Evolutionary conservation across 1,284 basidiomycete species (phyloP).

Genomic region (Cryptococcus amylolentus): DNA sequence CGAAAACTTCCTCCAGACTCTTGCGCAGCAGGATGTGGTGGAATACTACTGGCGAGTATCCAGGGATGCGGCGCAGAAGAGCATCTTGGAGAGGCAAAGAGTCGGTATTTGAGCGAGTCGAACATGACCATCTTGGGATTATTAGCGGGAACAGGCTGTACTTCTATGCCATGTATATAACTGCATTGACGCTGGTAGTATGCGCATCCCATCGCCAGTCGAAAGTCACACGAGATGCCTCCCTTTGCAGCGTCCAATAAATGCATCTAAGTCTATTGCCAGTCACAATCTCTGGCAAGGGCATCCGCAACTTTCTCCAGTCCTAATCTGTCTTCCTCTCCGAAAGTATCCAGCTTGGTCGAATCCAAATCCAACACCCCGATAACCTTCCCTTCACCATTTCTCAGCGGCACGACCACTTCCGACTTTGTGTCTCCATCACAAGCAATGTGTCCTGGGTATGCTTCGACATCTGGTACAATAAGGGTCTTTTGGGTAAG

Average conservation of each 20-base stretch:
- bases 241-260: too few species aligned
- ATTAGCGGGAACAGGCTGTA: not conserved
- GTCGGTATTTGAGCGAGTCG: slow-evolving; percentile 19
- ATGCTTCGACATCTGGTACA: slow-evolving; percentile 68
- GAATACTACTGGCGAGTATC: slow-evolving; percentile 76
- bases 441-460: slow-evolving; percentile 86
- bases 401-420: slow-evolving; percentile 68
- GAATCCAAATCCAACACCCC: slow-evolving; percentile 86
- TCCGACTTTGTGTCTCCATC: slow-evolving; percentile 82
- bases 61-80: slow-evolving; percentile 51
- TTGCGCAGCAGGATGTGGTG: slow-evolving; percentile 81
- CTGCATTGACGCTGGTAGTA: not conserved
- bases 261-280: slow-evolving; percentile 11
- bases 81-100: slow-evolving; percentile 42
- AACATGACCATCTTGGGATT: not conserved
- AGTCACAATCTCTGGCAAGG: slow-evolving; percentile 50
- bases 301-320: slow-evolving; percentile 66
- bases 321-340: slow-evolving; percentile 67
- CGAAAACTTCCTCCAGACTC: slow-evolving; percentile 57
- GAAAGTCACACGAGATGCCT: too few species aligned
- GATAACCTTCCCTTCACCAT: slow-evolving; percentile 50
- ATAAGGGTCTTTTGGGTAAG: slow-evolving; percentile 58
- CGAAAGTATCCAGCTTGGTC: slow-evolving; percentile 65
- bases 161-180: not conserved
- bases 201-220: too few species aligned